Base-by-base conservation (phyloP, 1,139 yeast genomes). In the Suhomyces kunorum region DNA sequence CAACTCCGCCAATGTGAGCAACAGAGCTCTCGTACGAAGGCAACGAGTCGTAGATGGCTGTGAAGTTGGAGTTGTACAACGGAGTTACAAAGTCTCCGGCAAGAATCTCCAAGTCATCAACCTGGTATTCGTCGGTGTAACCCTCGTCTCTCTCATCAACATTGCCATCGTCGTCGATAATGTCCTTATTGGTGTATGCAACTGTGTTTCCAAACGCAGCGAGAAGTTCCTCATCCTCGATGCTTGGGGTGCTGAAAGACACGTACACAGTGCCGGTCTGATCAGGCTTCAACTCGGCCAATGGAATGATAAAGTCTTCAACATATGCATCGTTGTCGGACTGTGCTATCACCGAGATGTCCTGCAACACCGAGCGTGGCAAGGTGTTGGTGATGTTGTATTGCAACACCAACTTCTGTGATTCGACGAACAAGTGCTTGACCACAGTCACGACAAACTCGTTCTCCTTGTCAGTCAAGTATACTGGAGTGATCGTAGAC, bases 81-180 rank as follows among this genome's bases (percentile, higher is more conserved):
- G 96, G 95, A 40, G 68, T 65, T 42, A 89, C 74, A 64, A 83
- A 92, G 61, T 89, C 97, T 34, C 96, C 96, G 11, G 94, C 85
- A 28, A 68, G 69, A 40, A 92, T 60, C 45, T 80, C 83, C 58
- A 90, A 71, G 47, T 85, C 85, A 61, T 90, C 97, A 50, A 92
- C 78, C 59, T 85, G 94, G 65, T 90, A 92, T 64, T 89, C 96
- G 62, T 92, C 98, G 45, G 87, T 84, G 77, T 84, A 88, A 3
- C 96, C 97, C 54, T 86, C 95, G 42, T 87, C 96, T 40, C 72
- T 77, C 24, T 73, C 75, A 45, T 78, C 85, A 37, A 74, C 67
- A 42, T 87, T 82, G 25, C 84, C 83, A 17, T 89, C 84, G 7
- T 79, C 76, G 38, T 89, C 84, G 51, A 88, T 85, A 48, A 87